Evolutionary conservation across 768 basidiomycete species (phyloP).

Genomic region (Lyophyllum atratum): DNA sequence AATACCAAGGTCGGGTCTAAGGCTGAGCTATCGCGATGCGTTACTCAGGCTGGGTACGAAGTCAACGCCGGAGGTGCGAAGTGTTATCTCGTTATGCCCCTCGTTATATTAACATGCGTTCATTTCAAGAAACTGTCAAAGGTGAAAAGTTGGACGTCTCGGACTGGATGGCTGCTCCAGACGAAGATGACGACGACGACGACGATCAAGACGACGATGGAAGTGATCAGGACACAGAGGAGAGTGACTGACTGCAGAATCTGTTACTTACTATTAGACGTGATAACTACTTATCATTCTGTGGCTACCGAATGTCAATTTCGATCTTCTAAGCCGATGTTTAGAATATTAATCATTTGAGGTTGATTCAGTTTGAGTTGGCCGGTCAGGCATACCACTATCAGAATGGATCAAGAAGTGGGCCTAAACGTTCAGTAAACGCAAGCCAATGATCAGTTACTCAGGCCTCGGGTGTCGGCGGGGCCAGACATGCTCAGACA

Average conservation of each 20-base stretch:
- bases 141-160: constrained; percentile 23
- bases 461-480: too few species aligned
- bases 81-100: neutral
- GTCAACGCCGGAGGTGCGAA: constrained; percentile 59
- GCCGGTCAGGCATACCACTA: too few species aligned
- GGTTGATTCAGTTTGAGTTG: too few species aligned
- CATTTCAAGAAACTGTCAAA: constrained; percentile 12
- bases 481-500: neutral
- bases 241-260: neutral
- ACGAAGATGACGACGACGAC: neutral
- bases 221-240: neutral
- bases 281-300: too few species aligned
- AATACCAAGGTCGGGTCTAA: constrained; percentile 73
- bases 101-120: neutral
- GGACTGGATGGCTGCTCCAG: constrained; percentile 21
- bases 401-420: too few species aligned
- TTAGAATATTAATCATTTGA: too few species aligned
- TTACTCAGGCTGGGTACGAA: constrained; percentile 81
- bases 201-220: constrained; percentile 1
- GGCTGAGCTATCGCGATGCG: constrained; percentile 65
- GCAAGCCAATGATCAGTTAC: too few species aligned
- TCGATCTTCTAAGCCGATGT: too few species aligned
- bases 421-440: too few species aligned
- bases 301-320: too few species aligned
- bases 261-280: too few species aligned